A percentile compares a stretch with the other conserved stretches of the same genome.
These are phyloP conservation scores for Oryza brachyantha DNA, from an alignment of 176 grass and related monocot species.

Conservation along the genomic window DNA sequence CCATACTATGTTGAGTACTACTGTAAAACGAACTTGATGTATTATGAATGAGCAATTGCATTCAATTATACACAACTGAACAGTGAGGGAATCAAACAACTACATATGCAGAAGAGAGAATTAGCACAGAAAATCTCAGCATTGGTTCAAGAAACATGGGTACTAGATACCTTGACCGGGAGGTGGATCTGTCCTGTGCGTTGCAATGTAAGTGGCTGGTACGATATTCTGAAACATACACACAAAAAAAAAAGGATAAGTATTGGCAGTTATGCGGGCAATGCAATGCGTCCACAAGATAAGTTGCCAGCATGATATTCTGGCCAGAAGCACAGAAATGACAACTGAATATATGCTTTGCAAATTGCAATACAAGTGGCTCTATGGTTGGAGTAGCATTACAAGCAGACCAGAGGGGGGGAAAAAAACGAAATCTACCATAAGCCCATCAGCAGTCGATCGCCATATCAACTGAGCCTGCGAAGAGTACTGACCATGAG, in stretches of 20 bases:
- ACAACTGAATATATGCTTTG: constrained; percentile 8
- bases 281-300: background rate
- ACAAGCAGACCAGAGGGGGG: constrained; percentile 20
- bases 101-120: background rate
- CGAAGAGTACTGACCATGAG: background rate
- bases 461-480: background rate
- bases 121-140: background rate
- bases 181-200: constrained; percentile 73
- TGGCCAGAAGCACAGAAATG: background rate
- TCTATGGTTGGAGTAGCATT: constrained; percentile 28
- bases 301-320: background rate
- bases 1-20: background rate
- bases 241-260: constrained; percentile 5
- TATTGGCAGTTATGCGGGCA: background rate
- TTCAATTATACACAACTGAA: background rate
- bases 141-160: background rate
- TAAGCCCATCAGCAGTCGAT: background rate
- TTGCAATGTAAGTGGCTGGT: constrained; percentile 65
- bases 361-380: constrained; percentile 34
- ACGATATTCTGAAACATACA: constrained; percentile 53
- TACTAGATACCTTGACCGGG: constrained; percentile 68
- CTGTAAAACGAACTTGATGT: background rate
- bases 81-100: background rate
- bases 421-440: background rate
- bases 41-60: background rate